Base-by-base conservation (phyloP, 805 yeast species). In the Metschnikowia aberdeeniae region DNA sequence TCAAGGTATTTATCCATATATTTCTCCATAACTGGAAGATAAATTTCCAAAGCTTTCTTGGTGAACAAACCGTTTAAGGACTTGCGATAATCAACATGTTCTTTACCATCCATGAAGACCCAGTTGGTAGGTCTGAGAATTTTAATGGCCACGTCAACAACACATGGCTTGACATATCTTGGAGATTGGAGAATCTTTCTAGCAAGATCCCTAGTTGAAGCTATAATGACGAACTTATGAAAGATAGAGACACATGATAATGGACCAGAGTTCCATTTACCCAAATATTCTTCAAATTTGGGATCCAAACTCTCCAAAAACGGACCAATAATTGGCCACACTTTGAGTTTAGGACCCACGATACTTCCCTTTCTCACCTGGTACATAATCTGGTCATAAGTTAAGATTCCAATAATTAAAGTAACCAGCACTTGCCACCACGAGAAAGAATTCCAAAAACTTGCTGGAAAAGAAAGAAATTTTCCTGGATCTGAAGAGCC, bases 101-200 rank as follows among this genome's bases (percentile, higher is more conserved):
- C 95, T 70, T 89, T 89, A 56, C 99, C 99, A 61, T 93, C 99
- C 59, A 89, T 70, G 66, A 93, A 93, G 31, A 93, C 99, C 99
- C 99, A 93, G 73, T 92, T 93, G 37, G 92, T 76, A 38, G 98
- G 97, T 68, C 98, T 82, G 60, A 93, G 73, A 54, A 93, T 88
- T 69, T 93, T 93, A 52, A 83, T 76, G 17, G 99, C 99, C 44
- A 89, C 98, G 63, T 93, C 99, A 53, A 93, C 99, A 49, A 93
- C 96, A 72, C 99, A 93, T 5, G 99, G 99, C 67, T 89, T 89
- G 50, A 89, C 97, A 61, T 77, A 93, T 39, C 80, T 76, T 33
- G 97, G 95, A 14, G 95, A 81, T 20, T 49, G 43, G 26, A 55
- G 45, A 24, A 55, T 53, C 27, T 55, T 55, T 19, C 58, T 43